phyloP scores from a whole-genome alignment of 2,329 filamentous ascomycete species.

The Hymenoscyphus infarciens region DNA sequence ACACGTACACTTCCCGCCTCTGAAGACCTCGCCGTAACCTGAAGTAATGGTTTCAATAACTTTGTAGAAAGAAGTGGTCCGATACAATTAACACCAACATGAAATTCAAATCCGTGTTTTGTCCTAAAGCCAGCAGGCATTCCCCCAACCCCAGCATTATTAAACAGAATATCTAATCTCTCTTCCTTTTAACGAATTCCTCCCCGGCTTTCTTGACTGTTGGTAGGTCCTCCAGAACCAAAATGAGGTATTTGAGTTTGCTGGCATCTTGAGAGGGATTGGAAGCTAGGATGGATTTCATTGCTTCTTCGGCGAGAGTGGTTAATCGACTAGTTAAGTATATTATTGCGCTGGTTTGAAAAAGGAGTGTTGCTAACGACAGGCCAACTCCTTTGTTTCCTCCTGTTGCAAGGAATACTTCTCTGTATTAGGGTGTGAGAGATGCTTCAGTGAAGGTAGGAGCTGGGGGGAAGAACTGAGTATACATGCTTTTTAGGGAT shows the following conservation, averaged over 20 bases:
- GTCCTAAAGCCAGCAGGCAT: slow-evolving; percentile 12
- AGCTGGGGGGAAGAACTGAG: too few species aligned
- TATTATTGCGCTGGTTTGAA: too few species aligned
- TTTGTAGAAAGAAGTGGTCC: slow-evolving; percentile 18
- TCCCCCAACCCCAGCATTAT: slow-evolving; percentile 32
- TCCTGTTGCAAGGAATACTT: too few species aligned
- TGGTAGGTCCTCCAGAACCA: slow-evolving; percentile 38
- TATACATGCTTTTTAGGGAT: too few species aligned
- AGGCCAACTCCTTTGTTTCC: too few species aligned
- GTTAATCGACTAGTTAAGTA: too few species aligned
- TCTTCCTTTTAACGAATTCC: slow-evolving; percentile 35
- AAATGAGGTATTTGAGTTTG: slow-evolving; percentile 30
- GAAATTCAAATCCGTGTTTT: slow-evolving; percentile 17
- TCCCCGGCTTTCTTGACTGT: slow-evolving; percentile 36
- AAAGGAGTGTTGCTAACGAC: too few species aligned
- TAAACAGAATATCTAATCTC: slow-evolving; percentile 39
- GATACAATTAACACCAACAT: slow-evolving; percentile 21
- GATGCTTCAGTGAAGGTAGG: too few species aligned
- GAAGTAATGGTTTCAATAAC: slow-evolving; percentile 40
- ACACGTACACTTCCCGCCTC: slow-evolving; percentile 15
- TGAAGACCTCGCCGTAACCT: slow-evolving; percentile 2
- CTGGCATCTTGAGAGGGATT: too few species aligned
- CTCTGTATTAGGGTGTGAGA: too few species aligned
- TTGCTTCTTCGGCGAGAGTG: too few species aligned
- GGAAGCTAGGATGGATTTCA: too few species aligned